A percentile compares a stretch with the other conserved stretches of the same genome.
These are phyloP conservation scores for Talaromyces sp. DNA, from an alignment of 2,329 filamentous ascomycete genomes.

Conservation along the genomic window DNA sequence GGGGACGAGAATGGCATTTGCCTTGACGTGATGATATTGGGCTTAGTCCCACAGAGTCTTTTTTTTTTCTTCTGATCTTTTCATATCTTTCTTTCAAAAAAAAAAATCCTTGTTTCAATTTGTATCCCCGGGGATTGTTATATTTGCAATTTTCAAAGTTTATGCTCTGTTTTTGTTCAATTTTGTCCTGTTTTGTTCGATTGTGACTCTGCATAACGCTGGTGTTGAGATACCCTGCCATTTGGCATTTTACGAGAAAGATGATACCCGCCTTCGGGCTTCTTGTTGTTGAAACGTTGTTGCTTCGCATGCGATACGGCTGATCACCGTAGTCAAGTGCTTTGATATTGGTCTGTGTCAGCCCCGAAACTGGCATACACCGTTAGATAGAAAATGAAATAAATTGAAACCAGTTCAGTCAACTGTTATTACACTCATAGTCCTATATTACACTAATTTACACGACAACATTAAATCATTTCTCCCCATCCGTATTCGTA, in stretches of 20 bases:
- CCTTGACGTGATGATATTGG: not conserved
- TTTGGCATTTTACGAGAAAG: no score
- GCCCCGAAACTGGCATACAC: not conserved
- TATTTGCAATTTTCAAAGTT: not conserved
- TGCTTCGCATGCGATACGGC: not conserved
- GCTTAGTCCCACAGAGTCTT: not conserved
- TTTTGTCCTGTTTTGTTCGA: not conserved
- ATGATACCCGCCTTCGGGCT: not conserved
- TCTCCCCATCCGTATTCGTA: slow-evolving; percentile 10
- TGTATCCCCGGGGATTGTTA: not conserved
- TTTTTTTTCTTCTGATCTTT: not conserved
- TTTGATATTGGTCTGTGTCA: not conserved
- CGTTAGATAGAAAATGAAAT: not conserved
- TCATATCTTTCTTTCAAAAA: not conserved
- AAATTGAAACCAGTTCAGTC: not conserved
- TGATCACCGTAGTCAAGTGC: not conserved
- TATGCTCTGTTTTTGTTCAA: not conserved
- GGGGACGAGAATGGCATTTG: not conserved
- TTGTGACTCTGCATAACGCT: not conserved
- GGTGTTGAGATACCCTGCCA: not conserved
- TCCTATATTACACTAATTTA: not conserved
- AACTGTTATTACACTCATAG: not conserved
- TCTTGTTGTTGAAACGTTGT: not conserved
- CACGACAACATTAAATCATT: not conserved
- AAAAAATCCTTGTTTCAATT: not conserved